These are phyloP conservation scores for Macrotyloma uniflorum DNA, from an alignment of 306 rosid genomes.

Conservation along the genomic window DNA sequence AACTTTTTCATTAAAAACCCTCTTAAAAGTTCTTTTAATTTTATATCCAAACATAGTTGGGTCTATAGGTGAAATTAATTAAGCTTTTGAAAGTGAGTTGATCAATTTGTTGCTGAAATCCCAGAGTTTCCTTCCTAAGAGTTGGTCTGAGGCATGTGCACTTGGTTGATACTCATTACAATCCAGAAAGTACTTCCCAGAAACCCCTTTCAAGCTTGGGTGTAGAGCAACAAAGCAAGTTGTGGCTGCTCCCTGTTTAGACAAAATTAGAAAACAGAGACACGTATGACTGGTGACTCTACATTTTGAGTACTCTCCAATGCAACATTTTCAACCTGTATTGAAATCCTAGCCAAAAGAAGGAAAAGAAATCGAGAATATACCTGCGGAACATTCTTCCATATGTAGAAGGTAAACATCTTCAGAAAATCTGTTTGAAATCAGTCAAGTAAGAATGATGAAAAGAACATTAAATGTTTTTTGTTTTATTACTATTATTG, in stretches of 20 bases:
- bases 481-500: not conserved
- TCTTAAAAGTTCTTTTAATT: too few relatives aligned
- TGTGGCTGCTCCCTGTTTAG: constrained; percentile 81
- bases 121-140: constrained; percentile 69
- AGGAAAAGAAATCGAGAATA: not conserved
- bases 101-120: constrained; percentile 81
- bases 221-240: constrained; percentile 83
- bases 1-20: too few relatives aligned
- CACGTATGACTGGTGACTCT: not conserved
- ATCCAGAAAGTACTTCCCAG: constrained; percentile 74
- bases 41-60: too few relatives aligned
- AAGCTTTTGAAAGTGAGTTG: constrained; percentile 46
- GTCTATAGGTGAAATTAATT: not conserved
- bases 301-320: not conserved
- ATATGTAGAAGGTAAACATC: constrained; percentile 64
- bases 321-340: not conserved
- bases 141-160: constrained; percentile 50
- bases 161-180: constrained; percentile 75
- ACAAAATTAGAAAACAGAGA: not conserved
- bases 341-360: not conserved
- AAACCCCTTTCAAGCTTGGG: constrained; percentile 72
- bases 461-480: not conserved
- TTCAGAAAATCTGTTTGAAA: constrained; percentile 54
- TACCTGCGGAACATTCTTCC: constrained; percentile 95
- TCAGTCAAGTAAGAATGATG: not conserved